Evolutionary conservation across 208 protist species (phyloP), one percentile per base, ranked within the genome.

Genomic region (Wallacemonas sp.): DNA sequence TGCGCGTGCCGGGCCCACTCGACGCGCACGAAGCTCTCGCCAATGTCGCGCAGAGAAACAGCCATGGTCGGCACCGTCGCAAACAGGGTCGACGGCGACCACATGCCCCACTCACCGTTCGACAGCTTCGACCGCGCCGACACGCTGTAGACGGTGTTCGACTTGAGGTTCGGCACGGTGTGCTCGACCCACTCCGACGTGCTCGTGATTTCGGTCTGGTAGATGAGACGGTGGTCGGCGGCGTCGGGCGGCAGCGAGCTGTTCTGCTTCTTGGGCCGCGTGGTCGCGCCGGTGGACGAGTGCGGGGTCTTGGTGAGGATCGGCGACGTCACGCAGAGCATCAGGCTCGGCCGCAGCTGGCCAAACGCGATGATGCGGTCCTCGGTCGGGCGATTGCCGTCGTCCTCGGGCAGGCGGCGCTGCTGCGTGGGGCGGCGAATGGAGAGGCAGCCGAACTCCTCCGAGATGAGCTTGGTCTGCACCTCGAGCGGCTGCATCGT

Each of bases 241-340:
- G 86, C 79, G 65, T 92, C 77, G 22, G 85, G 82, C 10, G 91
- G 88, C 4, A 96, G 68, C 18, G 85, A 86, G 50, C 77, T 80
- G 76, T 87, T 91, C 49, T 87, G 72, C 57, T 79, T 65, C 52
- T 77, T 79, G 16, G 82, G 59, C 65, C 36, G 36, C 10, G 81
- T 85, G 18, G 67, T 68, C 36, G 46, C 49, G 11, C 72, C 72
- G 38, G 45, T 54, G 4, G 76, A 78, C 62, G 70, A 81, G 75
- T 93, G 85, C n/a, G 89, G 87, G 16, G 72, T 70, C 38, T 79
- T 74, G 50, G 80, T 79, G 14, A 89, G 61, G 31, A 86, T 77
- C 4, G 86, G 86, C 14, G 93, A 86, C n/a, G 93, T 96, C n/a
- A 97, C 86, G 74, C 93, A 94, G n/a, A 97, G 70, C 81, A 94